Evolutionary conservation across 2,329 filamentous ascomycete species (phyloP).

Genomic region (Sclerotinia subarctica): DNA sequence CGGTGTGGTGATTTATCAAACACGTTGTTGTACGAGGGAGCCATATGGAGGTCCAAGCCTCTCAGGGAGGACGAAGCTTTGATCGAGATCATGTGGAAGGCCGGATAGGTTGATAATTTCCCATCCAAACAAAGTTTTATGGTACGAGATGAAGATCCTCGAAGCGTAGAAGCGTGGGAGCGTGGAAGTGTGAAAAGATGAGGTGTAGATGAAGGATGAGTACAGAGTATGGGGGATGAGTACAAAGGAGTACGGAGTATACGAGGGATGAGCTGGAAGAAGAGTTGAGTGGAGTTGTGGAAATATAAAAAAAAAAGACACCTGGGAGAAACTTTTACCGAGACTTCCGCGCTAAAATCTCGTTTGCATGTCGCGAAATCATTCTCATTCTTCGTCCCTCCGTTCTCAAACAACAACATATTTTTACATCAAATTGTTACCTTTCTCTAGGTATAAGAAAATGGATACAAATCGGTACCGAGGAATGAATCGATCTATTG

Average conservation of each 20-base stretch:
- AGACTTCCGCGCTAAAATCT: background rate
- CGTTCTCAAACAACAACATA: background rate
- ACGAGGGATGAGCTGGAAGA: background rate
- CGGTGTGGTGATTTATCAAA: background rate
- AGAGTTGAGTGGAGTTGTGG: background rate
- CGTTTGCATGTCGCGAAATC: conserved; percentile 8
- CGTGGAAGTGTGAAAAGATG: background rate
- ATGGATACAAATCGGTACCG: conserved; percentile 3
- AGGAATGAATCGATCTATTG: background rate
- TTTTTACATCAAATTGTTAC: background rate
- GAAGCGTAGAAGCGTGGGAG: background rate
- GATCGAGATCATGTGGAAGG: background rate
- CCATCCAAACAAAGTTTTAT: background rate
- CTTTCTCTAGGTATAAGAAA: background rate
- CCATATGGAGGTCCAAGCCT: too few relatives aligned
- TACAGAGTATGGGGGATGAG: background rate
- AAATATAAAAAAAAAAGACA: background rate
- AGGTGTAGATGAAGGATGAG: background rate
- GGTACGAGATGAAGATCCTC: background rate
- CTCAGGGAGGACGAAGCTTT: background rate
- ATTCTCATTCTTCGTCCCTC: background rate
- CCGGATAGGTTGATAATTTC: background rate
- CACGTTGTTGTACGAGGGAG: conserved; percentile 5
- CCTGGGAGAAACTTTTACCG: background rate
- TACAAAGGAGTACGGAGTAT: too few relatives aligned